phyloP scores from a whole-genome alignment of 176 grass and related monocot genomes.

The Alopecurus myosuroides region DNA sequence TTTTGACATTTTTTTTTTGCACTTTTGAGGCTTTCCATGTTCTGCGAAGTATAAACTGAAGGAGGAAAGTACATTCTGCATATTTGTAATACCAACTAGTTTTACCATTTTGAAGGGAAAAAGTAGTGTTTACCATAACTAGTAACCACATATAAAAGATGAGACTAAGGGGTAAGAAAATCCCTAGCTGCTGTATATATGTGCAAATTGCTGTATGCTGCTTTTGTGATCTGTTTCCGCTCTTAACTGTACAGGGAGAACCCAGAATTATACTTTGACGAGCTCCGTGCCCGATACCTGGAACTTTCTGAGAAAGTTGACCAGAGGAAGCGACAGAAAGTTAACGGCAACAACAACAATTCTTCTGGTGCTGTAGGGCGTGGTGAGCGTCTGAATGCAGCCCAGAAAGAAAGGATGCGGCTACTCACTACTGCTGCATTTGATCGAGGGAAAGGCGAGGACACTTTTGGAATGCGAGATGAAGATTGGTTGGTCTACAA shows the following conservation, averaged over 20 bases:
- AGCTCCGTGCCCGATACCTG: constrained; percentile 59
- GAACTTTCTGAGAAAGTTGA: constrained; percentile 83
- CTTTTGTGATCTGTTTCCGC: constrained; percentile 21
- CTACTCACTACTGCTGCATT: constrained; percentile 84
- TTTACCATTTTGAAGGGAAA: background rate
- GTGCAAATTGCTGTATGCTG: background rate
- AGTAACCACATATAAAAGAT: background rate
- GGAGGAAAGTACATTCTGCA: background rate
- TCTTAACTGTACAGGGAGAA: constrained; percentile 61
- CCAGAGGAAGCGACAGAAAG: constrained; percentile 79
- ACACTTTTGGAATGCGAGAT: constrained; percentile 88
- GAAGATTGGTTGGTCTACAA: constrained; percentile 99
- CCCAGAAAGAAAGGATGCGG: constrained; percentile 94
- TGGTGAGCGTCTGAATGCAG: constrained; percentile 86
- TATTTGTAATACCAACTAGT: constrained; percentile 16
- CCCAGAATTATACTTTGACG: constrained; percentile 90
- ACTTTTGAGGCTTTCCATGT: background rate
- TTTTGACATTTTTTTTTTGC: background rate
- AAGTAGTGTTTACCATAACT: background rate
- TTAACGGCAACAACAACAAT: constrained; percentile 70
- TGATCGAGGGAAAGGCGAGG: constrained; percentile 95
- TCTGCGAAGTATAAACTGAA: background rate
- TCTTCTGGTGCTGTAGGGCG: constrained; percentile 74
- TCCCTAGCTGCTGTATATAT: constrained; percentile 2
- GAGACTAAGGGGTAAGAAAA: background rate